phyloP scores from a whole-genome alignment of 345 rosid genomes.

The Sapria himalayana region DNA sequence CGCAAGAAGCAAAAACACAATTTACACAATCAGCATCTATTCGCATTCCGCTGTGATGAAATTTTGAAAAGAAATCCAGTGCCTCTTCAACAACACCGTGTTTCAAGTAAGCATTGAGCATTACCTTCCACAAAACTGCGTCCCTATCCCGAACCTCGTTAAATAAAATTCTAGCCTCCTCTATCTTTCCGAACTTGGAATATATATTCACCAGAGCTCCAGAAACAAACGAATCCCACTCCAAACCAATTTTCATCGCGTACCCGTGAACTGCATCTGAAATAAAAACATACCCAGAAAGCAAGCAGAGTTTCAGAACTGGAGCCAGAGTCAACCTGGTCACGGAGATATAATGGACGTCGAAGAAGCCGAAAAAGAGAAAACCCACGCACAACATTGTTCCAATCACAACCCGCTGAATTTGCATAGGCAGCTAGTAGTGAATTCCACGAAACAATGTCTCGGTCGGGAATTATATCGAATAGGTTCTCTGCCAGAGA shows the following conservation, averaged over 20 bases:
- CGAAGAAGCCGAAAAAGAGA: slow-evolving; percentile 20
- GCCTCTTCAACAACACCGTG: slow-evolving; percentile 19
- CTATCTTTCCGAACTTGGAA: slow-evolving; percentile 22
- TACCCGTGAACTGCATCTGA: slow-evolving; percentile 33
- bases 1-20: slow-evolving; percentile 14
- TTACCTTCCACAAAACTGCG: slow-evolving; percentile 38
- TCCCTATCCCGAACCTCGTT: slow-evolving; percentile 24
- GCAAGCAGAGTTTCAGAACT: slow-evolving; percentile 26
- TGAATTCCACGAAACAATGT: slow-evolving; percentile 41
- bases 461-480: slow-evolving; percentile 25
- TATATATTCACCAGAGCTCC: slow-evolving; percentile 35
- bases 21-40: slow-evolving; percentile 19
- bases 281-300: slow-evolving; percentile 26
- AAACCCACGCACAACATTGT: slow-evolving; percentile 17
- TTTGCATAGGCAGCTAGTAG: slow-evolving; percentile 35
- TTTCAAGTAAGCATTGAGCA: slow-evolving; percentile 29
- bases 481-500: slow-evolving; percentile 28
- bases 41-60: slow-evolving; percentile 19
- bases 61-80: slow-evolving; percentile 12
- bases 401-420: slow-evolving; percentile 8
- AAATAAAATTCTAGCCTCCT: slow-evolving; percentile 27
- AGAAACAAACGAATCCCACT: slow-evolving; percentile 20
- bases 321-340: slow-evolving; percentile 34
- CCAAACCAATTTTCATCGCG: slow-evolving; percentile 36
- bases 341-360: slow-evolving; percentile 14